phyloP scores from a whole-genome alignment of 192 early-diverging fungal genomes.

The Gonapodya prolifera region DNA sequence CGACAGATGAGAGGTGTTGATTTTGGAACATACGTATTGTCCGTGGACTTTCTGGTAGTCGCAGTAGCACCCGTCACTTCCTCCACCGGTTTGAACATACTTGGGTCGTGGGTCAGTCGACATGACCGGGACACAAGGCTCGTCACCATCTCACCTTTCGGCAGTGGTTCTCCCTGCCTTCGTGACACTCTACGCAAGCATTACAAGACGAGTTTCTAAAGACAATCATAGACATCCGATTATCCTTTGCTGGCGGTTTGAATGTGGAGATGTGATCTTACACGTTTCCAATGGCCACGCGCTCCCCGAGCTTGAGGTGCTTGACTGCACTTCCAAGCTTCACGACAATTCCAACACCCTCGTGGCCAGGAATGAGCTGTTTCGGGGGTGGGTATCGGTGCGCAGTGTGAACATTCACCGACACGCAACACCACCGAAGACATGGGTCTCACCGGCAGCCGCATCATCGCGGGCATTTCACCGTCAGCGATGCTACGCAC shows the following conservation, averaged over 20 bases:
- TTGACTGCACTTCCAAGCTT: neutral
- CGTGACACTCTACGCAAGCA: neutral
- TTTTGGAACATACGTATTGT: neutral
- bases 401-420: neutral
- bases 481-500: conserved; percentile 4
- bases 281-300: neutral
- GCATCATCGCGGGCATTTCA: conserved; percentile 2
- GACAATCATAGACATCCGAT: too few relatives aligned
- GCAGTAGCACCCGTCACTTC: neutral
- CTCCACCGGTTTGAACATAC: conserved; percentile 2
- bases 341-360: neutral
- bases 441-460: neutral
- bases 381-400: neutral
- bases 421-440: neutral
- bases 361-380: neutral
- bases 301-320: neutral
- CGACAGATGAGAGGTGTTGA: neutral
- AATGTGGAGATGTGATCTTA: neutral
- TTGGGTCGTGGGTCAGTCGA: neutral
- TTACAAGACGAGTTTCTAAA: neutral
- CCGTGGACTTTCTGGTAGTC: neutral
- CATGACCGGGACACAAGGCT: too few relatives aligned
- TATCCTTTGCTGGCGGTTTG: too few relatives aligned
- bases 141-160: neutral
- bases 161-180: neutral